Percentiles rank a stretch among this genome's conserved stretches.
Evolutionary conservation across 352 stramenopile species (phyloP).

Genomic region (Phytopythium ostracodes): DNA sequence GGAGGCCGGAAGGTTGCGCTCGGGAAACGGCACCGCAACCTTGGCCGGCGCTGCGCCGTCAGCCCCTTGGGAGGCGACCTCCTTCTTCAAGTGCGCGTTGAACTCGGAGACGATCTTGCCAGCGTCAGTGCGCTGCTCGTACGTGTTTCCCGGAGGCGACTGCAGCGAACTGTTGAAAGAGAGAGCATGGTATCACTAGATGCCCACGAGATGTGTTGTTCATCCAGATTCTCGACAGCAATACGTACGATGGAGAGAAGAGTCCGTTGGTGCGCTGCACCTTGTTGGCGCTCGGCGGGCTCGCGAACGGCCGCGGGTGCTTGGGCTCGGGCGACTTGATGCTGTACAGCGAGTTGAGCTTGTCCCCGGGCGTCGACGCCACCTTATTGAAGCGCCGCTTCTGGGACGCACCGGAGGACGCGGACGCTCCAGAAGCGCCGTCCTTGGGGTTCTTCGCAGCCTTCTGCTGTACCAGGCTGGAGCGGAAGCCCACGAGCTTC

Average conservation of each 20-base stretch:
- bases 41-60: slow-evolving; percentile 4
- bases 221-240: background rate
- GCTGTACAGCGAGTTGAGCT: slow-evolving; percentile 61
- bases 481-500: slow-evolving; percentile 65
- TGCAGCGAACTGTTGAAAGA: slow-evolving; percentile 38
- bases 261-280: slow-evolving; percentile 59
- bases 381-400: slow-evolving; percentile 56
- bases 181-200: background rate
- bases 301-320: slow-evolving; percentile 56
- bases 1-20: slow-evolving; percentile 54
- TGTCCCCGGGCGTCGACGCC: slow-evolving; percentile 39
- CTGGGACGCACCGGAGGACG: slow-evolving; percentile 13
- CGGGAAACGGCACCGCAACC: slow-evolving; percentile 41
- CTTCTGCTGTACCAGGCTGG: slow-evolving; percentile 62
- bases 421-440: background rate
- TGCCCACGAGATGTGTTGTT: background rate
- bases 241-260: slow-evolving; percentile 62
- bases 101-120: slow-evolving; percentile 80
- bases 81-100: slow-evolving; percentile 64
- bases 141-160: slow-evolving; percentile 63
- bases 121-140: slow-evolving; percentile 73
- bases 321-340: slow-evolving; percentile 77
- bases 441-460: slow-evolving; percentile 21
- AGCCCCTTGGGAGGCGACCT: slow-evolving; percentile 25
- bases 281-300: slow-evolving; percentile 51